Percentiles rank a stretch among this genome's conserved stretches.
Conservation (phyloP, 2,329 filamentous ascomycete species). For the Hortaea sp. region DNA sequence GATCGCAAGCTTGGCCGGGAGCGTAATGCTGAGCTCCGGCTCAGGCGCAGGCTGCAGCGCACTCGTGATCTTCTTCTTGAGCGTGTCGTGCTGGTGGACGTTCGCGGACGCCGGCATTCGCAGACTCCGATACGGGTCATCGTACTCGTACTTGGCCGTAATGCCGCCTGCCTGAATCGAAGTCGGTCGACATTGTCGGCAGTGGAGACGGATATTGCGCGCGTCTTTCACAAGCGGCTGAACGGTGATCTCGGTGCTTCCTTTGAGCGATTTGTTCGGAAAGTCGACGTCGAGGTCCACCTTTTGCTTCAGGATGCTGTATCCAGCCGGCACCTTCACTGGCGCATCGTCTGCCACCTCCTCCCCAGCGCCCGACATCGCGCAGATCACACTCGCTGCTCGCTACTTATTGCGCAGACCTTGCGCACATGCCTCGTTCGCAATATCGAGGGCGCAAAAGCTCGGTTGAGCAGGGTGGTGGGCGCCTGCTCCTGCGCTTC, state of each 20-base stretch:
- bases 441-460: too few species aligned
- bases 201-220: slow-evolving; percentile 48
- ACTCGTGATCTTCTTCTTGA: slow-evolving; percentile 58
- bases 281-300: slow-evolving; percentile 88
- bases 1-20: slow-evolving; percentile 53
- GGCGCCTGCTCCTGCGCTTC: too few species aligned
- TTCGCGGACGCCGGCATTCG: slow-evolving; percentile 50
- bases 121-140: slow-evolving; percentile 59
- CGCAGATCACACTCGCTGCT: background rate
- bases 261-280: slow-evolving; percentile 59
- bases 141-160: slow-evolving; percentile 30
- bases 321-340: slow-evolving; percentile 26
- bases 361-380: slow-evolving; percentile 3
- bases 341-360: slow-evolving; percentile 1
- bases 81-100: slow-evolving; percentile 67
- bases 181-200: slow-evolving; percentile 50
- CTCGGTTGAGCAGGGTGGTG: too few species aligned
- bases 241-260: slow-evolving; percentile 72
- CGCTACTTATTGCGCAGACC: background rate
- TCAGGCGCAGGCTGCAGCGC: slow-evolving; percentile 42
- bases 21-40: slow-evolving; percentile 47
- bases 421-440: background rate
- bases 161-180: slow-evolving; percentile 39
- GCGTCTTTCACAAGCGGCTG: slow-evolving; percentile 51
- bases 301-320: slow-evolving; percentile 67